Percentiles rank a stretch among this genome's conserved stretches.
phyloP scores from a whole-genome alignment of 768 basidiomycete species.

The Naganishia vaughanmartiniae region DNA sequence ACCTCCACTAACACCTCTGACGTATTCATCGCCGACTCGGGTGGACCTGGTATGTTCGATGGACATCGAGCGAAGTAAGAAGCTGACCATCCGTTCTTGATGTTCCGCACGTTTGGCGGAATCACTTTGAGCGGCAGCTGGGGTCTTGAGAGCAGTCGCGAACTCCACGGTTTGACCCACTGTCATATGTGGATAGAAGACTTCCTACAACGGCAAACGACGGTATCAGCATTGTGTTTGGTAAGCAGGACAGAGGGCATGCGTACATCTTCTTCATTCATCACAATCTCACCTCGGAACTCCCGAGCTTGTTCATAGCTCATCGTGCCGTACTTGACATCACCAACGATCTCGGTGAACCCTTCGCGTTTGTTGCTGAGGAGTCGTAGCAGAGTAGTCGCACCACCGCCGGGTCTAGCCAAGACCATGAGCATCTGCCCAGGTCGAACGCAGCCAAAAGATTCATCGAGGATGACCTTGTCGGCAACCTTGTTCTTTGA shows the following conservation, averaged over 20 bases:
- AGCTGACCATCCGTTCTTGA: slow-evolving; percentile 52
- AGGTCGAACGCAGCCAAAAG: slow-evolving; percentile 60
- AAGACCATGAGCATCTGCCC: slow-evolving; percentile 64
- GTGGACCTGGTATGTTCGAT: slow-evolving; percentile 45
- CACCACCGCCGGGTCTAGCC: slow-evolving; percentile 79
- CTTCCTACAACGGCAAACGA: slow-evolving; percentile 33
- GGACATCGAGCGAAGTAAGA: slow-evolving; percentile 45
- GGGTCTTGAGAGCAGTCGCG: slow-evolving; percentile 43
- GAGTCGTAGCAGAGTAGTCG: slow-evolving; percentile 74
- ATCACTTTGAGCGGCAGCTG: slow-evolving; percentile 31
- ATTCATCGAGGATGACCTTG: slow-evolving; percentile 59
- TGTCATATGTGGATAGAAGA: slow-evolving; percentile 43
- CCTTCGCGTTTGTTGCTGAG: slow-evolving; percentile 71
- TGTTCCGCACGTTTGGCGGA: slow-evolving; percentile 39
- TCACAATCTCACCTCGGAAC: slow-evolving; percentile 29
- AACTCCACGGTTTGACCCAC: slow-evolving; percentile 47
- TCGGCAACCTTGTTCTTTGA: slow-evolving; percentile 2
- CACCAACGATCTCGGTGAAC: slow-evolving; percentile 66
- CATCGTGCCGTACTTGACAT: slow-evolving; percentile 64
- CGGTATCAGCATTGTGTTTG: too few relatives aligned
- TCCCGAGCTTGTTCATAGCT: slow-evolving; percentile 32
- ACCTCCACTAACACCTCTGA: slow-evolving; percentile 49
- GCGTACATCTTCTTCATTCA: slow-evolving; percentile 31
- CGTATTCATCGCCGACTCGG: slow-evolving; percentile 52
- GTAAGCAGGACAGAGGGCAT: too few relatives aligned